phyloP scores from a whole-genome alignment of 805 yeast species.

The Yarrowia divulgata region DNA sequence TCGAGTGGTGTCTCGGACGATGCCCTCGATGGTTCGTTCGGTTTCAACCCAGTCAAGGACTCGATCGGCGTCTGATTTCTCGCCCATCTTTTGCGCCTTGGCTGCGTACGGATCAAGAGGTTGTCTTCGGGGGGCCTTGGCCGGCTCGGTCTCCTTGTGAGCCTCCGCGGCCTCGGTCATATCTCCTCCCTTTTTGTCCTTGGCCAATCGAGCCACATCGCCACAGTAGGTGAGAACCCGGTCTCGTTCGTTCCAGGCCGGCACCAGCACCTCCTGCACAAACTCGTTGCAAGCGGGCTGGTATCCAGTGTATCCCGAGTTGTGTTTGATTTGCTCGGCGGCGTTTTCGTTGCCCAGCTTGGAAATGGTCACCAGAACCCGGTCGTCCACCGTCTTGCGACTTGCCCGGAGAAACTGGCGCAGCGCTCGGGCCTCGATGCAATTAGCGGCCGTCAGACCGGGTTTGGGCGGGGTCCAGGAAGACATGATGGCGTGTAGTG shows the following conservation, averaged over 20 bases:
- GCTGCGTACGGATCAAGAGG: conserved; percentile 30
- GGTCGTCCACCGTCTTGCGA: conserved; percentile 35
- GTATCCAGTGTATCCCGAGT: conserved; percentile 15
- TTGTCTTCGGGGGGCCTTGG: not conserved
- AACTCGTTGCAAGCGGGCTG: conserved; percentile 34
- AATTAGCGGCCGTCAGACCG: conserved; percentile 21
- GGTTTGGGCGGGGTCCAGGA: conserved; percentile 30
- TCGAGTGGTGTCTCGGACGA: conserved; percentile 27
- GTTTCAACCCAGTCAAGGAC: conserved; percentile 33
- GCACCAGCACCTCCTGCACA: conserved; percentile 29
- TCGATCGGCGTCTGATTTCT: conserved; percentile 15
- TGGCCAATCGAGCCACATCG: conserved; percentile 28
- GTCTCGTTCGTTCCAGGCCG: conserved; percentile 36
- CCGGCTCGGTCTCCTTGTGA: not conserved
- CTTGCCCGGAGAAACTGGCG: conserved; percentile 33
- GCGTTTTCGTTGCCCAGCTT: conserved; percentile 30
- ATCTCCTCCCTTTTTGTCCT: conserved; percentile 17
- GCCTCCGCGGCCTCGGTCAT: not conserved
- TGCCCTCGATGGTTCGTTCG: conserved; percentile 26
- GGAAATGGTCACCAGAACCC: conserved; percentile 29
- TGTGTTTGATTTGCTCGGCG: conserved; percentile 26
- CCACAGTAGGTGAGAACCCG: conserved; percentile 28
- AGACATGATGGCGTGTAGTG: conserved; percentile 11
- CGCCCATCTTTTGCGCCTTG: not conserved
- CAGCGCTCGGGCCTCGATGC: conserved; percentile 34